Evolutionary conservation across 73 alveolate species (phyloP).

Genomic region (Blepharisma japonicum): DNA sequence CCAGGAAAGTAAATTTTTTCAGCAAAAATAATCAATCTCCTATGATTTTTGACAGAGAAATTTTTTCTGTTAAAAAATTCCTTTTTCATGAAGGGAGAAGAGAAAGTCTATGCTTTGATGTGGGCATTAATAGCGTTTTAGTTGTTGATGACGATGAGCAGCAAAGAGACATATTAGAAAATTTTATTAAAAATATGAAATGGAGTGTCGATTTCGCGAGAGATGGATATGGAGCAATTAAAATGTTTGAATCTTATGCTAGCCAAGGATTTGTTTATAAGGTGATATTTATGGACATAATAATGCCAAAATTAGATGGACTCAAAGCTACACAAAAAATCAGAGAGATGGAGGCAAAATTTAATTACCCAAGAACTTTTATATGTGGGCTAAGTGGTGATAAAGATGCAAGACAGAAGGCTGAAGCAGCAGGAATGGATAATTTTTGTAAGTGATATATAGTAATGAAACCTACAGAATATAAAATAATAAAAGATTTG

Average conservation of each 20-base stretch:
- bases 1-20: too few relatives aligned
- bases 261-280: conserved; percentile 22
- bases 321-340: background rate
- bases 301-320: conserved; percentile 21
- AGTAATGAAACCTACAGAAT: too few relatives aligned
- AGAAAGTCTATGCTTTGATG: background rate
- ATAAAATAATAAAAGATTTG: too few relatives aligned
- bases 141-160: conserved; percentile 6
- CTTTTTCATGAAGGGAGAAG: too few relatives aligned
- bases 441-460: too few relatives aligned
- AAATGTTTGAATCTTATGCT: conserved; percentile 12
- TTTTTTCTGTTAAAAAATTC: too few relatives aligned
- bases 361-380: background rate
- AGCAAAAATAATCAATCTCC: too few relatives aligned
- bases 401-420: background rate
- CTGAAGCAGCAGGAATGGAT: too few relatives aligned
- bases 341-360: background rate
- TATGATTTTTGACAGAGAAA: too few relatives aligned
- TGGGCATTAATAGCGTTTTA: conserved; percentile 5
- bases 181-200: background rate
- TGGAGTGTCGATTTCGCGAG: background rate
- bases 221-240: conserved; percentile 22
- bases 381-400: conserved; percentile 7
- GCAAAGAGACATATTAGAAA: background rate
- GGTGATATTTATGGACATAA: conserved; percentile 10